phyloP scores from a whole-genome alignment of 495 filamentous ascomycete species.

The Penicillium fimorum region DNA sequence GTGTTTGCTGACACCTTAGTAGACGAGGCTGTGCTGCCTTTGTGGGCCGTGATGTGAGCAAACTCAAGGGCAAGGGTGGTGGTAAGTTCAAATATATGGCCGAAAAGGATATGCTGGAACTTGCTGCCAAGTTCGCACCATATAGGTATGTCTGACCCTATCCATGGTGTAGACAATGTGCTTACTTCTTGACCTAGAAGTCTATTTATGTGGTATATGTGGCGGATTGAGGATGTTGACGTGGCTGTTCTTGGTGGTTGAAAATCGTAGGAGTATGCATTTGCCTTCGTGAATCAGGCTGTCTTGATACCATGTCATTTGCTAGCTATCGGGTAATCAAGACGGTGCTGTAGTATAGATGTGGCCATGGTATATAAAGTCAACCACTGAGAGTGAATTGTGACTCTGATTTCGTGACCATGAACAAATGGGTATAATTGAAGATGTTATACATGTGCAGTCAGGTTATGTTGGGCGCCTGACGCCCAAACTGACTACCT shows the following conservation, averaged over 20 bases:
- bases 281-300: not conserved
- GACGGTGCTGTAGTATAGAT: not conserved
- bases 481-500: not conserved
- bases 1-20: constrained; percentile 1
- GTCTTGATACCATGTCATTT: not conserved
- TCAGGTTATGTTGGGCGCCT: not conserved
- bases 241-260: constrained; percentile 58
- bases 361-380: not conserved
- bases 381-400: not conserved
- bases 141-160: constrained; percentile 61
- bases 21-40: constrained; percentile 88
- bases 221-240: constrained; percentile 77
- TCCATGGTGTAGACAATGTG: constrained; percentile 7
- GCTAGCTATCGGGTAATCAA: not conserved
- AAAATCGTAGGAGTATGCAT: not conserved
- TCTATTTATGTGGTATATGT: constrained; percentile 91
- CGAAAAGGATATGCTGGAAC: constrained; percentile 86
- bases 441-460: not conserved
- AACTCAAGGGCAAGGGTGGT: constrained; percentile 74
- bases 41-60: constrained; percentile 75
- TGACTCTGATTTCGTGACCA: not conserved
- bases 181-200: constrained; percentile 45
- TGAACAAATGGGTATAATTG: not conserved
- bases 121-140: constrained; percentile 75
- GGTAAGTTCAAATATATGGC: constrained; percentile 98